Percentiles rank a stretch among this genome's conserved stretches.
Conservation (phyloP, 495 filamentous ascomycete genomes). For the Penicillium macrosclerotiorum region DNA sequence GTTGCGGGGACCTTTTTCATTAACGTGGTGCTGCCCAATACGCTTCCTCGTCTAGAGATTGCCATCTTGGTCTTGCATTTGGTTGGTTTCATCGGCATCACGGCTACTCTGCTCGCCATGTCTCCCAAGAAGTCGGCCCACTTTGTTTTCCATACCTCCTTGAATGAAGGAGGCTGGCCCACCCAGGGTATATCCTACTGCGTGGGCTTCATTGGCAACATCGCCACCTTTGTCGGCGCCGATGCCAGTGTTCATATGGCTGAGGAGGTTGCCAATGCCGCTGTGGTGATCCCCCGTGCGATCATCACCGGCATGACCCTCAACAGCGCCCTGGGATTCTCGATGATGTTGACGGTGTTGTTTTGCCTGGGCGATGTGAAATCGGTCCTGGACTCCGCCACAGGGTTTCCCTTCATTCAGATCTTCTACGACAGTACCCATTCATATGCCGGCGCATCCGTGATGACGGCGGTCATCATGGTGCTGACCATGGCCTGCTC, state of each 20-base stretch:
- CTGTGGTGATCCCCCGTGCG: conserved; percentile 38
- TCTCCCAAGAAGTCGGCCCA: conserved; percentile 19
- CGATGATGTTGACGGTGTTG: conserved; percentile 39
- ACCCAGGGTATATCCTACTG: conserved; percentile 41
- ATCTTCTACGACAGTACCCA: conserved; percentile 34
- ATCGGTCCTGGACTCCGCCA: conserved; percentile 30
- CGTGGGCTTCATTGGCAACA: conserved; percentile 40
- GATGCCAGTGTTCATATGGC: conserved; percentile 39
- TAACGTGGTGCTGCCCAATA: conserved; percentile 39
- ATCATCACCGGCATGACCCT: conserved; percentile 43
- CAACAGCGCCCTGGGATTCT: conserved; percentile 45
- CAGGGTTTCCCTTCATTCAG: conserved; percentile 48
- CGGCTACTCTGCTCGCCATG: conserved; percentile 28
- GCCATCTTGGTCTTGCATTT: conserved; percentile 45
- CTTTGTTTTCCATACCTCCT: conserved; percentile 39
- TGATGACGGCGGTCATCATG: conserved; percentile 33
- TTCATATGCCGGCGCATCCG: conserved; percentile 20
- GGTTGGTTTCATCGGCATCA: conserved; percentile 50
- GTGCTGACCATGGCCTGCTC: conserved; percentile 32
- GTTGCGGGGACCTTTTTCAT: conserved; percentile 40
- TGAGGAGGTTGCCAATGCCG: conserved; percentile 46
- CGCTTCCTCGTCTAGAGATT: conserved; percentile 44
- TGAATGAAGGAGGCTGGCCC: conserved; percentile 49
- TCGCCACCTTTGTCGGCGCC: conserved; percentile 39
- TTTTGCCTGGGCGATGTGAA: conserved; percentile 45